Conservation (phyloP, 768 basidiomycete species). For the Mycena belliarum region DNA sequence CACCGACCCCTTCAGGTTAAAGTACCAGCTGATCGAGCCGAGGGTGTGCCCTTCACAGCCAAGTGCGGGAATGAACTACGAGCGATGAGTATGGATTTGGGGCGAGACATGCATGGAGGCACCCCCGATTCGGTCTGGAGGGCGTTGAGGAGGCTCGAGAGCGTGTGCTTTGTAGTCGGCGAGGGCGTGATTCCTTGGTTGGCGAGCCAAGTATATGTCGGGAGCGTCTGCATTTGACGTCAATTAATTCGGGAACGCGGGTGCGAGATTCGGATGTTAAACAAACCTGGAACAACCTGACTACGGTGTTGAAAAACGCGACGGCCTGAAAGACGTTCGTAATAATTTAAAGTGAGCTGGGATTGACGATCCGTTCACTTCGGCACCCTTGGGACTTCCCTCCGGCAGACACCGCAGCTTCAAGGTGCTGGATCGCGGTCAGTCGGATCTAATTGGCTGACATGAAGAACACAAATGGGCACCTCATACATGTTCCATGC, state of each 20-base stretch:
- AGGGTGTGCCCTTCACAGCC: conserved; percentile 42
- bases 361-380: conserved; percentile 42
- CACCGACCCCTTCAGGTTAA: conserved; percentile 53
- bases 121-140: conserved; percentile 41
- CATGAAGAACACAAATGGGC: background rate
- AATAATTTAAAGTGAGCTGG: background rate
- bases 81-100: background rate
- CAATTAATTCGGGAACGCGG: background rate
- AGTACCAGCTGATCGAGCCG: conserved; percentile 54
- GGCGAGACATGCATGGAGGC: background rate
- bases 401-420: conserved; percentile 56
- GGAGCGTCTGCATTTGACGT: conserved; percentile 38
- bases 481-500: conserved; percentile 65
- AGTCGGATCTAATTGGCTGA: background rate
- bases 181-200: conserved; percentile 56
- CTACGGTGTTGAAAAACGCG: conserved; percentile 49
- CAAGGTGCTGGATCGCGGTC: conserved; percentile 50
- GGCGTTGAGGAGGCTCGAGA: conserved; percentile 41
- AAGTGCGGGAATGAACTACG: conserved; percentile 45
- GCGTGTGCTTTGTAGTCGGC: conserved; percentile 40
- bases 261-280: background rate
- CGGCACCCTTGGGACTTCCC: conserved; percentile 58
- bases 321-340: conserved; percentile 54
- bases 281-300: conserved; percentile 10
- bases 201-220: conserved; percentile 57